Evolutionary conservation across 306 rosid genomes (phyloP), one percentile per base, ranked within the genome.

Genomic region (Vigna angularis): DNA sequence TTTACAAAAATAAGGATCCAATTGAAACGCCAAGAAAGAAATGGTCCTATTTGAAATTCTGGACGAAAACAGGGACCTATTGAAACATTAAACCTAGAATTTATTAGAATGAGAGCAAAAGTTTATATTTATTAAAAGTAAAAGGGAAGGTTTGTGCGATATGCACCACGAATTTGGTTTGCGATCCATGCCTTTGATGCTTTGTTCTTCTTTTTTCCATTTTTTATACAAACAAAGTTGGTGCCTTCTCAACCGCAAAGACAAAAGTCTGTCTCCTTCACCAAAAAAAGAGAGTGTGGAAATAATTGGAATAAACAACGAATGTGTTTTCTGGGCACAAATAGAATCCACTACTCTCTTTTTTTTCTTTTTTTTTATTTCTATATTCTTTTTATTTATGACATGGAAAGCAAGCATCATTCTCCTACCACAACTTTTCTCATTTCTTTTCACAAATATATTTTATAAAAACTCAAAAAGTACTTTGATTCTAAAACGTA

Each of bases 201-300:
- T 32, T 74, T 28, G 34, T 61, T 16, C n/a, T 64, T 61, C 36
- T n/a, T 50, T 51, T 34, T 34, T 36, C 48, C 44, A n/a, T 55
- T 49, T 13, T 18, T 4, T 36, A 7, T 1, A 18, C 11, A 30
- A 18, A 45, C 45, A 18, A 6, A 73, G 63, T 47, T 65, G 34
- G 38, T 80, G 34, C 36, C 36, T 66, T 57, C 17, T 74, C 47
- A 68, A 66, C 65, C 75, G 14, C n/a, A 58, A 74, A 58, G 70
- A 26, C 50, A 62, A 74, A 49, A 75, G 51, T 3, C 0, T 48
- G 16, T 11, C 30, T 61, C 49, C 69, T 61, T 62, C 34, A 15
- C 7, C 9, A 47, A 0, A 4, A 40, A 0, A 75, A 75, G 32
- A 17, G 52, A 7, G 11, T 49, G 30, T 26, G 56, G 64, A 18